Evolutionary conservation across 768 basidiomycete species (phyloP), one percentile per base, ranked within the genome.

Genomic region (Sarcodon aspratus): DNA sequence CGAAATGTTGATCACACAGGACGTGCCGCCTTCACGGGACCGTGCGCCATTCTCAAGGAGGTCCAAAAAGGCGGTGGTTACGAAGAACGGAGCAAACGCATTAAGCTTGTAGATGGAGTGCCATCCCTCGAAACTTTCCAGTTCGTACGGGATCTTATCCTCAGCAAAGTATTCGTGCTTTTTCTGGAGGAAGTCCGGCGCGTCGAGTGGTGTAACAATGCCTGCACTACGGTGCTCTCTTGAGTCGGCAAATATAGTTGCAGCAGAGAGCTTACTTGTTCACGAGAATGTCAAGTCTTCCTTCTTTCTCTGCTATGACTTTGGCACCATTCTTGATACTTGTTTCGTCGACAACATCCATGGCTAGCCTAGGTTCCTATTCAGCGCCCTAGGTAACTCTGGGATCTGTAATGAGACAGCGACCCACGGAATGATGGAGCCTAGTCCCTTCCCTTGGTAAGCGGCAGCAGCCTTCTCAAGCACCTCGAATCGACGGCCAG

Each of bases 51-150:
- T 66, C 11, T 62, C 52, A 11, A 75, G 66, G 3, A 74, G 62
- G 6, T 70, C 70, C 1, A 73, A 53, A 60, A 74, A 72, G 0
- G 74, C 73, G 31, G 65, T 67, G 4, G 71, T 62, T 1, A 66
- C 67, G 60, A 72, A 71, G 61, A 67, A 71, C 50, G 69, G 65
- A 1, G 61, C 63, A 48, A n/a, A 33, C 17, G 40, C 38, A 27
- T 27, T 27, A 27, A 27, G 3, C 5, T 27, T 27, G 21, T 27
- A 27, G 21, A 27, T 27, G 21, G 21, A 27, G 21, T 27, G 21
- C 21, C 21, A 27, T 27, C 21, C 21, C 21, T 27, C 21, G 21
- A 27, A 27, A 27, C 21, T 27, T 27, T 27, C 21, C 21, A 27
- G 21, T 27, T 27, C 21, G 21, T 27, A 27, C 21, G 21, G 21